These are phyloP conservation scores for Chara braunii DNA, from an alignment of 139 green algal genomes.

Conservation along the genomic window DNA sequence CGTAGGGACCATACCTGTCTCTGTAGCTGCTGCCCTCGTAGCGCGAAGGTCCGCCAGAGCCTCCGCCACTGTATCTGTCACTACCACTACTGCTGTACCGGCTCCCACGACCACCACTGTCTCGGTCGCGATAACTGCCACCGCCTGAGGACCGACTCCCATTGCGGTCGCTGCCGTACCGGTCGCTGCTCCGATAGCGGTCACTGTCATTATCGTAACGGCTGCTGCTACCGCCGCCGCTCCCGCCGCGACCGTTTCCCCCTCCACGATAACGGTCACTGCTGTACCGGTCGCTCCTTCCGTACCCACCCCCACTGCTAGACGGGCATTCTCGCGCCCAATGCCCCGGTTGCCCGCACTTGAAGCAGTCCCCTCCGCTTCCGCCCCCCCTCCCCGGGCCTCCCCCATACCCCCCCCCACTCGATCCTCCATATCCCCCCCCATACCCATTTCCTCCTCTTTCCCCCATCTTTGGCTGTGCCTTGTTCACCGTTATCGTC, in stretches of 20 bases:
- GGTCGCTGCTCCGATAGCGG: slow-evolving; percentile 1
- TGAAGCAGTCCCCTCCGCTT: slow-evolving; percentile 36
- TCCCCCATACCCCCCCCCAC: too few species aligned
- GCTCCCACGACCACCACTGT: slow-evolving; percentile 3
- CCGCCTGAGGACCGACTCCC: not conserved
- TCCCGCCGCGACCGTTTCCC: slow-evolving; percentile 6
- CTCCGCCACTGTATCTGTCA: not conserved
- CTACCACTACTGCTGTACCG: not conserved
- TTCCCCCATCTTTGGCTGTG: slow-evolving; percentile 54
- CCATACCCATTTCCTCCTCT: slow-evolving; percentile 3
- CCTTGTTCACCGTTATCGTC: slow-evolving; percentile 59
- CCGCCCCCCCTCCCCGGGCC: slow-evolving; percentile 14
- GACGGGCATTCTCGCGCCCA: slow-evolving; percentile 29
- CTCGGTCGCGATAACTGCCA: slow-evolving; percentile 4
- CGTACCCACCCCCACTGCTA: slow-evolving; percentile 2
- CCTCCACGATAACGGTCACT: slow-evolving; percentile 7
- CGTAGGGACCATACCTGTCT: slow-evolving; percentile 8
- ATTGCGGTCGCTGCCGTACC: slow-evolving; percentile 6
- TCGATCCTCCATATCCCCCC: too few species aligned
- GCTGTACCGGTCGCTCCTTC: slow-evolving; percentile 7
- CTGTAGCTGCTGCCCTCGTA: slow-evolving; percentile 5
- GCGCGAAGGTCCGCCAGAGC: not conserved
- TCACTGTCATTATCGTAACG: slow-evolving; percentile 9
- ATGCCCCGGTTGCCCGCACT: slow-evolving; percentile 24
- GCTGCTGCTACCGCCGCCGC: slow-evolving; percentile 1